Evolutionary conservation across 768 basidiomycete species (phyloP), one percentile per base, ranked within the genome.

Genomic region (Lactarius psammicola): DNA sequence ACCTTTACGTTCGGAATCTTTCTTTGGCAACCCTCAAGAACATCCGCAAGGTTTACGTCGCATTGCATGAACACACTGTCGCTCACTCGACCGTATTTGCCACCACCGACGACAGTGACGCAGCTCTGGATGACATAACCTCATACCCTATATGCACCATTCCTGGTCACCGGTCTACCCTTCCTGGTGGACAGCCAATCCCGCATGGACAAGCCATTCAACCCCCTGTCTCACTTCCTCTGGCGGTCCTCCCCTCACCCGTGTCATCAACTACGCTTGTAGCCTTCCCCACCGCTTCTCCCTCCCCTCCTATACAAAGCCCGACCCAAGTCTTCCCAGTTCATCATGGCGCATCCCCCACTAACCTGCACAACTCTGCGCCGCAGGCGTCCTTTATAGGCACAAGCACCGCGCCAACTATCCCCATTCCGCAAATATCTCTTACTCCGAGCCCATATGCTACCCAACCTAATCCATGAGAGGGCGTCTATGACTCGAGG

Each of bases 1-100:
- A 8, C 57, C 10, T 44, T 8, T 18, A 49, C 33, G 15, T 20
- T 2, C 18, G 0, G 33, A 5, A 3, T 38, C 5, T 59, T 6
- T 17, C 13, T n/a, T 20, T 31, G 13, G 17, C 18, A 15, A 31
- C 44, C 3, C 63, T 64, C 30, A 64, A 59, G 63, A 59, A 58
- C 26, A 23, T 64, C 31, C 63, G 63, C 17, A 59, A 31, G 63
- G 34, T 54, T 9, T 64, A 59, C 38, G 6, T 59, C 36, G 28
- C 57, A 5, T 31, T 64, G 17, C 63, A 64, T 20, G n/a, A 36
- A n/a, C 10, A 17, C 33, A 4, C 20, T 7, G 7, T 1, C 4
- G 6, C 7, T n/a, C 31, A 3, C 17, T n/a, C 34, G n/a, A 26
- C 34, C 0, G 4, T 2, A 33, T 64, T 40, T 31, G 2, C 23